phyloP scores from a whole-genome alignment of 768 basidiomycete genomes.

The Terana coerulea region DNA sequence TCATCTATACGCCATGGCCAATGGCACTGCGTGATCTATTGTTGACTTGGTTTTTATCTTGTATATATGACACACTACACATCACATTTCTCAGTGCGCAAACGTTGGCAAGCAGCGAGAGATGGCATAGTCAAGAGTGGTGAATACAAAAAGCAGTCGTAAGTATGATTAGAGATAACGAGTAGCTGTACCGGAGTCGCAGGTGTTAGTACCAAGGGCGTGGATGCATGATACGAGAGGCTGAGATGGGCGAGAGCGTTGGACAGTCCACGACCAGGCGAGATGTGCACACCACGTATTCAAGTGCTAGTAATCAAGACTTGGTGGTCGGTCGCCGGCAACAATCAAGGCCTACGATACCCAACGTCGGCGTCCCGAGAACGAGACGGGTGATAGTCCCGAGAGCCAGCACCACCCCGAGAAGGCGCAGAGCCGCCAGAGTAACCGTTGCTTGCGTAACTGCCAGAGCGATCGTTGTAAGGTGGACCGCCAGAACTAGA shows the following conservation, averaged over 20 bases:
- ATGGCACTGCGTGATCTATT: constrained; percentile 7
- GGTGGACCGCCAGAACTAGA: constrained; percentile 22
- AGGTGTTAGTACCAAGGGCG: constrained; percentile 1
- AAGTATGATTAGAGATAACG: constrained; percentile 7
- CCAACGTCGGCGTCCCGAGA: constrained; percentile 31
- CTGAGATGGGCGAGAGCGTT: neutral
- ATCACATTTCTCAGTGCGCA: neutral
- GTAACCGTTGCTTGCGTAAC: constrained; percentile 48
- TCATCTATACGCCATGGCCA: constrained; percentile 38
- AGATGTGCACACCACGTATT: neutral
- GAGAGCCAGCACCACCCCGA: constrained; percentile 28
- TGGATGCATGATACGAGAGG: neutral
- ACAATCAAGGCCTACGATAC: constrained; percentile 22
- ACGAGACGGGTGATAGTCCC: constrained; percentile 37
- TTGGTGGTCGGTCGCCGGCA: neutral
- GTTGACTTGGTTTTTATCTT: neutral
- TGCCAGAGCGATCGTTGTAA: constrained; percentile 27
- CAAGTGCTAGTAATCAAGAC: neutral
- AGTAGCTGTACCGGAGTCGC: neutral
- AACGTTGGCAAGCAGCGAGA: neutral
- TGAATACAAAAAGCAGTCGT: constrained; percentile 7
- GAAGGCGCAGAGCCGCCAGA: constrained; percentile 32
- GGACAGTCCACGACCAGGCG: neutral
- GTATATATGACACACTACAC: neutral
- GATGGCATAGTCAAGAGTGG: neutral